Percentiles rank a stretch among this genome's conserved stretches.
Conservation (phyloP, 129 eudicot genomes). For the Heracleum sosnowskyi region DNA sequence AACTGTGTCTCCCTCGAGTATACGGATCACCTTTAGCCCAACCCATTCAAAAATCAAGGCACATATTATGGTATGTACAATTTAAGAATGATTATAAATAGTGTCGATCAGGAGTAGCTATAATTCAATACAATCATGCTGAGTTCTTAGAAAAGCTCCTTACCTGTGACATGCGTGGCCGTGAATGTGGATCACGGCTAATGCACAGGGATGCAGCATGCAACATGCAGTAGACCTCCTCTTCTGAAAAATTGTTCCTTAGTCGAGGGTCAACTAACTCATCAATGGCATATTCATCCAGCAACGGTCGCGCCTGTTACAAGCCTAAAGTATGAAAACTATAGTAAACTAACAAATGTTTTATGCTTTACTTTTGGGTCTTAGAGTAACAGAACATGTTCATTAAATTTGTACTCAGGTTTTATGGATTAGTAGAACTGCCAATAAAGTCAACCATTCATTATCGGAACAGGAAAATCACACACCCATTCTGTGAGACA, state of each 20-base stretch:
- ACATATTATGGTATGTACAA: background rate
- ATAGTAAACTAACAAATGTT: background rate
- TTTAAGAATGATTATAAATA: background rate
- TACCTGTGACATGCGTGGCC: constrained; percentile 99
- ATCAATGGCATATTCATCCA: constrained; percentile 69
- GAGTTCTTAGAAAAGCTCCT: background rate
- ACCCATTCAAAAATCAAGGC: background rate
- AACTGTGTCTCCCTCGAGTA: constrained; percentile 76
- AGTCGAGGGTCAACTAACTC: constrained; percentile 74
- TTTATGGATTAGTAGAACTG: background rate
- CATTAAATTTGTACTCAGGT: background rate
- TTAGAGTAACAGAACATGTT: background rate
- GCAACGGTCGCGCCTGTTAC: constrained; percentile 81
- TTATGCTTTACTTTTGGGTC: background rate
- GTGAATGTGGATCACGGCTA: constrained; percentile 83
- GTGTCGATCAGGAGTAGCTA: background rate
- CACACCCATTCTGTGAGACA: constrained; percentile 87
- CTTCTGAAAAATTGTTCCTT: constrained; percentile 50
- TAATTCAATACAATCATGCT: background rate
- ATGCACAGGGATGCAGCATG: constrained; percentile 95
- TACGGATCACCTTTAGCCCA: constrained; percentile 59
- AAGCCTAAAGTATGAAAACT: background rate
- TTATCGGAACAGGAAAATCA: background rate
- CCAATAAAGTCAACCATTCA: background rate
- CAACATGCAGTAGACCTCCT: constrained; percentile 76